These are phyloP conservation scores for Speleostelium caveatum DNA, from an alignment of 78 protist species.

Conservation along the genomic window DNA sequence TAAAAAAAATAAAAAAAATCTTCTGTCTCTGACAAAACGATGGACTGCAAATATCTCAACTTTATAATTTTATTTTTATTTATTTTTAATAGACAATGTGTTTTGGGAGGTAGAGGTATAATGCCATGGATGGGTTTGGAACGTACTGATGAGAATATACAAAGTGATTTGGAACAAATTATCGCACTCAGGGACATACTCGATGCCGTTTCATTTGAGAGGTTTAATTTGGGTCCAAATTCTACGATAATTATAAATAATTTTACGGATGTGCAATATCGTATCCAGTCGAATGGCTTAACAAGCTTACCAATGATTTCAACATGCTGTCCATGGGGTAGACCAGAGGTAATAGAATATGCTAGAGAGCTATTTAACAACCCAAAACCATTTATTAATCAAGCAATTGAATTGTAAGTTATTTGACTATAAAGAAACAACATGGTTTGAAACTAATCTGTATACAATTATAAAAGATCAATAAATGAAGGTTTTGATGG, in stretches of 20 bases:
- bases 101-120: too few species aligned
- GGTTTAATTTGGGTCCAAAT: constrained; percentile 76
- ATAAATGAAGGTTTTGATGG: constrained; percentile 76
- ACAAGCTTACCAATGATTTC: constrained; percentile 48
- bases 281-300: not conserved
- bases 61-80: too few species aligned
- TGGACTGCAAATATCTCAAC: too few species aligned
- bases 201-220: constrained; percentile 48
- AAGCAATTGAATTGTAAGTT: too few species aligned
- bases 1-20: too few species aligned
- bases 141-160: constrained; percentile 69
- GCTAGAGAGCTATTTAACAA: constrained; percentile 55
- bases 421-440: constrained; percentile 26
- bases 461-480: not conserved
- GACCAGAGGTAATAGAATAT: constrained; percentile 66
- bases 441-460: not conserved
- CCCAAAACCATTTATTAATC: constrained; percentile 79
- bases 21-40: too few species aligned
- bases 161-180: constrained; percentile 67
- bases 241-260: constrained; percentile 66
- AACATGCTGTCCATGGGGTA: constrained; percentile 75
- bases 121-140: constrained; percentile 83
- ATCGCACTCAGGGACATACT: not conserved
- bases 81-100: too few species aligned
- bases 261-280: constrained; percentile 47